These are phyloP conservation scores for Elsinoe ampelina DNA, from an alignment of 2,329 filamentous ascomycete genomes.

Conservation along the genomic window DNA sequence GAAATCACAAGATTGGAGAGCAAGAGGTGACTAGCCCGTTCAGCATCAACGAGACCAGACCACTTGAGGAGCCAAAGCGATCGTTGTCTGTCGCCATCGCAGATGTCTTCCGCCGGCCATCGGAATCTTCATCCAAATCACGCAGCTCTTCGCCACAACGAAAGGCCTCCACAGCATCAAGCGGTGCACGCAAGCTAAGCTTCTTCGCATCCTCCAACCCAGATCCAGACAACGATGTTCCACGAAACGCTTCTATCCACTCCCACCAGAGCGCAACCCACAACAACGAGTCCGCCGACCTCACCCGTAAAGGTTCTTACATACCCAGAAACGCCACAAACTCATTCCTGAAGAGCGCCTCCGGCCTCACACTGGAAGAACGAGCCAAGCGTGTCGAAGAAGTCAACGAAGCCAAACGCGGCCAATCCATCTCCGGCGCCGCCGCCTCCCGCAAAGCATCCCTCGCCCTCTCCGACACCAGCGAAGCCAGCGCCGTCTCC, in stretches of 20 bases:
- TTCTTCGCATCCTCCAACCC: neutral
- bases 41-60: constrained; percentile 10
- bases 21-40: constrained; percentile 2
- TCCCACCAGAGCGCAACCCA: neutral
- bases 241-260: constrained; percentile 6
- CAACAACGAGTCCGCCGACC: constrained; percentile 1
- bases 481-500: constrained; percentile 3
- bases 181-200: neutral
- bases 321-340: constrained; percentile 4
- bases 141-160: constrained; percentile 9
- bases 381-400: neutral
- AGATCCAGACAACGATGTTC: constrained; percentile 8
- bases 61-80: constrained; percentile 9
- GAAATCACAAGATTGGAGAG: neutral
- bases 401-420: neutral
- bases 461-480: constrained; percentile 7
- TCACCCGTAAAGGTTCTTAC: neutral
- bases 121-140: constrained; percentile 1
- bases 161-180: constrained; percentile 2
- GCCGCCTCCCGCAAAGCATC: neutral
- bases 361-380: neutral
- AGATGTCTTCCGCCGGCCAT: constrained; percentile 10
- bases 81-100: constrained; percentile 7
- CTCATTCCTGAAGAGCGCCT: constrained; percentile 13
- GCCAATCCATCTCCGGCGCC: constrained; percentile 1